These are phyloP conservation scores for Talaromyces piceae DNA, from an alignment of 2,329 filamentous ascomycete genomes.

Conservation along the genomic window DNA sequence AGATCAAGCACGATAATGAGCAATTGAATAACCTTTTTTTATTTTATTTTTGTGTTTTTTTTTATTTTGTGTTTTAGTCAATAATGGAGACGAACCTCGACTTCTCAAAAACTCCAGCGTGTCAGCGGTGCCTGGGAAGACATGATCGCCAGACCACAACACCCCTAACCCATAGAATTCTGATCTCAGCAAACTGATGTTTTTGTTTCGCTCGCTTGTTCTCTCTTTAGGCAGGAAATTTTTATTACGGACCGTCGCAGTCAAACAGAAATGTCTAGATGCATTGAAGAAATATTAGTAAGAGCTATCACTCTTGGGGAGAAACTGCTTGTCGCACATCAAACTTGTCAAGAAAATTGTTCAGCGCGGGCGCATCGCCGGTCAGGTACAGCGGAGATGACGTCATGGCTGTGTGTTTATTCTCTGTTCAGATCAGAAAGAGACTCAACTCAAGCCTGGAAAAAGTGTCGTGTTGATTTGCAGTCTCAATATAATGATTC, in stretches of 20 bases:
- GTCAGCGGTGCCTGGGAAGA: conserved; percentile 78
- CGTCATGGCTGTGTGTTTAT: conserved; percentile 5
- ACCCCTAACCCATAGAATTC: conserved; percentile 68
- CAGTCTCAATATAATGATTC: not conserved
- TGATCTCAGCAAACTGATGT: conserved; percentile 27
- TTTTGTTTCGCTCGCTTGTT: not conserved
- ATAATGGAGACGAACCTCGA: conserved; percentile 52
- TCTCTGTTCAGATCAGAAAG: not conserved
- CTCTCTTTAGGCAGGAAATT: not conserved
- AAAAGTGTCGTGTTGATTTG: not conserved
- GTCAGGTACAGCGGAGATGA: conserved; percentile 55
- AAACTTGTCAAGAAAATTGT: conserved; percentile 80
- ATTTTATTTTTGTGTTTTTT: too few relatives aligned
- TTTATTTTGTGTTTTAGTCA: too few relatives aligned
- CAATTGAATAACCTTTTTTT: too few relatives aligned
- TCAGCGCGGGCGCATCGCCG: conserved; percentile 68
- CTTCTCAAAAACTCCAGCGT: conserved; percentile 75
- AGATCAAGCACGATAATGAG: too few relatives aligned
- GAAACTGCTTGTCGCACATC: conserved; percentile 58
- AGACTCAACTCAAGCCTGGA: not conserved
- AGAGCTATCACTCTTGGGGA: not conserved
- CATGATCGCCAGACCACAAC: conserved; percentile 88
- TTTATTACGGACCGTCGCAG: conserved; percentile 74
- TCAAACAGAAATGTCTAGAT: conserved; percentile 83
- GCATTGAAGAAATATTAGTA: conserved; percentile 14